Percentiles rank a stretch among this genome's conserved stretches.
phyloP scores from a whole-genome alignment of 331 rosid species.

The Malus hybrid region DNA sequence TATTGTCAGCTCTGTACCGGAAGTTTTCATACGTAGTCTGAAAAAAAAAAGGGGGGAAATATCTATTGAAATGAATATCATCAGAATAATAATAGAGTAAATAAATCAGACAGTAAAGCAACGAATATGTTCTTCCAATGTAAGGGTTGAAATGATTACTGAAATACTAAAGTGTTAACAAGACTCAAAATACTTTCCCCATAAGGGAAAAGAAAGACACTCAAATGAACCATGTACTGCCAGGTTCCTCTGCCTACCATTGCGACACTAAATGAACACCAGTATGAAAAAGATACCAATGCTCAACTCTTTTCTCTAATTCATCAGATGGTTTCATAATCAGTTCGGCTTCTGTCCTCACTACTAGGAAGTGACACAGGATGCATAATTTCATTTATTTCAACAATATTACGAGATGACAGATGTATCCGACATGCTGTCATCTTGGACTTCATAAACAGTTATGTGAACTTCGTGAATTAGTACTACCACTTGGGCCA shows the following conservation, averaged over 20 bases:
- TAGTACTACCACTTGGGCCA: background rate
- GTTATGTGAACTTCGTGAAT: background rate
- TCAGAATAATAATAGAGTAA: background rate
- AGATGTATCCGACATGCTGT: background rate
- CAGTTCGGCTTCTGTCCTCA: background rate
- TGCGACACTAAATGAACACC: background rate
- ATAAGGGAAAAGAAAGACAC: background rate
- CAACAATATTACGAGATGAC: background rate
- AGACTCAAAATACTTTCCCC: background rate
- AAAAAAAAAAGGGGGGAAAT: constrained; percentile 2
- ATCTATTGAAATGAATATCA: background rate
- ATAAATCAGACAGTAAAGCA: background rate
- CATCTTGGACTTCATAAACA: background rate
- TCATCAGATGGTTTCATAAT: background rate
- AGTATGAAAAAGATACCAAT: background rate
- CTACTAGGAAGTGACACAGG: background rate
- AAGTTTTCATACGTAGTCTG: constrained; percentile 93
- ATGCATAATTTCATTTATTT: background rate
- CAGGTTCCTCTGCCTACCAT: background rate
- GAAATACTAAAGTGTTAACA: background rate
- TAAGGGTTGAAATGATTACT: background rate
- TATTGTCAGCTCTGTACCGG: constrained; percentile 73
- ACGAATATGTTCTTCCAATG: background rate
- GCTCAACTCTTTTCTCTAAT: background rate
- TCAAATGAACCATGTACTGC: background rate